A percentile compares a stretch with the other conserved stretches of the same genome.
Conservation (phyloP, 768 basidiomycete genomes). For the Lactifluus piperatus region DNA sequence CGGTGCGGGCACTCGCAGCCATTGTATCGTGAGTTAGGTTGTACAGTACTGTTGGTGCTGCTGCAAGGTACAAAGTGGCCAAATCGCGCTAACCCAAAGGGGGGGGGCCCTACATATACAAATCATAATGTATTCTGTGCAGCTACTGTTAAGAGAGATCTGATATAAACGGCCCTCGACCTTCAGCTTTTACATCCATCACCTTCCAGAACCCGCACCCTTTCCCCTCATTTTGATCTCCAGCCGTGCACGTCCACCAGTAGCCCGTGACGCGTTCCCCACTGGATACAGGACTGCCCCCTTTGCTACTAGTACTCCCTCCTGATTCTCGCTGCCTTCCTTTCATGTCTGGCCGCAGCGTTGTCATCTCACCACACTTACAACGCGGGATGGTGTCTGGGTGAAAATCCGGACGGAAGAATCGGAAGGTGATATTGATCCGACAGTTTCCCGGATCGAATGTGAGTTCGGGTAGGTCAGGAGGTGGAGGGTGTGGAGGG, state of each 20-base stretch:
- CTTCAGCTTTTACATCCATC: constrained; percentile 61
- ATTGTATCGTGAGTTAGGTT: not conserved
- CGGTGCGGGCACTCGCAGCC: constrained; percentile 43
- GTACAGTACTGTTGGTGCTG: too few species aligned
- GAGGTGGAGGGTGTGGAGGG: constrained; percentile 38
- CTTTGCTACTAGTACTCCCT: constrained; percentile 2
- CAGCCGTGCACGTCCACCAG: constrained; percentile 79
- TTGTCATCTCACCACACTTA: constrained; percentile 61
- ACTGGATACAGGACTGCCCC: constrained; percentile 2
- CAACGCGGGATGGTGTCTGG: constrained; percentile 60
- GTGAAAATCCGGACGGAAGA: constrained; percentile 75
- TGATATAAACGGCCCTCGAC: constrained; percentile 42
- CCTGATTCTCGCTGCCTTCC: constrained; percentile 33
- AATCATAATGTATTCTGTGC: too few species aligned
- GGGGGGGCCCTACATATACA: too few species aligned
- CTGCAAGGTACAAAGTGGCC: too few species aligned
- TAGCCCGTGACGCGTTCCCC: constrained; percentile 41
- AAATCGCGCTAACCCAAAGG: not conserved
- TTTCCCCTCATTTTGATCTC: constrained; percentile 77
- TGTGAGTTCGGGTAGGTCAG: constrained; percentile 4
- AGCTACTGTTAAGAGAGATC: constrained; percentile 13
- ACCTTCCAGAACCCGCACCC: constrained; percentile 70
- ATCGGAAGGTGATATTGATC: constrained; percentile 83
- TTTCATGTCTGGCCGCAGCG: constrained; percentile 75
- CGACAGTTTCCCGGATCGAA: constrained; percentile 21